Percentiles rank a stretch among this genome's conserved stretches.
Evolutionary conservation across 441 rosid species (phyloP).

Genomic region (Pelargonium cotyledonis): DNA sequence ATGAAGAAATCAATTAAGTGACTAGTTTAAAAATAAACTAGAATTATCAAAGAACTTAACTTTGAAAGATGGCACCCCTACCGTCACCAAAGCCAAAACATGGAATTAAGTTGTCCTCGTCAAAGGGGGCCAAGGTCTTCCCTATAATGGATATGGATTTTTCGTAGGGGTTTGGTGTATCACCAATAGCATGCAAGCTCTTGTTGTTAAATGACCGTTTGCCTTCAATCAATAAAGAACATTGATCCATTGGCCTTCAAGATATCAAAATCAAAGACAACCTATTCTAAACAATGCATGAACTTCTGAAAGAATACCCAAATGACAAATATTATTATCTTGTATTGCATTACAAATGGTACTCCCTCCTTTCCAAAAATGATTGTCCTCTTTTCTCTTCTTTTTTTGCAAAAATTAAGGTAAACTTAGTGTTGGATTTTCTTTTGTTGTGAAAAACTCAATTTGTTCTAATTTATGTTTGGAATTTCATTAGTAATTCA

Average conservation of each 20-base stretch:
- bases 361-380: too few relatives aligned
- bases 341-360: too few relatives aligned
- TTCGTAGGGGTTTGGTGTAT: slow-evolving; percentile 64
- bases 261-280: not conserved
- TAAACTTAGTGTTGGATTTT: too few relatives aligned
- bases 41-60: not conserved
- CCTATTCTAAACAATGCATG: too few relatives aligned
- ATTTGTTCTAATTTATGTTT: too few relatives aligned
- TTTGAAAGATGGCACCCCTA: slow-evolving; percentile 17
- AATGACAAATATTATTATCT: too few relatives aligned
- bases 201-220: slow-evolving; percentile 52
- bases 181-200: slow-evolving; percentile 57
- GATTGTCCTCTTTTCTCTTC: too few relatives aligned
- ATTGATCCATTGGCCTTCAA: slow-evolving; percentile 15
- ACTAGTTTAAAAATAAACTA: not conserved
- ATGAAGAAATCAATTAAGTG: not conserved
- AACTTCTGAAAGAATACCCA: too few relatives aligned
- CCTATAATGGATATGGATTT: slow-evolving; percentile 72
- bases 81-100: slow-evolving; percentile 90
- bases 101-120: slow-evolving; percentile 77
- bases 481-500: too few relatives aligned
- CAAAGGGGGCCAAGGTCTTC: slow-evolving; percentile 74
- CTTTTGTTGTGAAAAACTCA: too few relatives aligned
- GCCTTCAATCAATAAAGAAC: slow-evolving; percentile 34
- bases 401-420: too few relatives aligned